Conservation (phyloP, 139 green algal species). For the Closterium sp. region DNA sequence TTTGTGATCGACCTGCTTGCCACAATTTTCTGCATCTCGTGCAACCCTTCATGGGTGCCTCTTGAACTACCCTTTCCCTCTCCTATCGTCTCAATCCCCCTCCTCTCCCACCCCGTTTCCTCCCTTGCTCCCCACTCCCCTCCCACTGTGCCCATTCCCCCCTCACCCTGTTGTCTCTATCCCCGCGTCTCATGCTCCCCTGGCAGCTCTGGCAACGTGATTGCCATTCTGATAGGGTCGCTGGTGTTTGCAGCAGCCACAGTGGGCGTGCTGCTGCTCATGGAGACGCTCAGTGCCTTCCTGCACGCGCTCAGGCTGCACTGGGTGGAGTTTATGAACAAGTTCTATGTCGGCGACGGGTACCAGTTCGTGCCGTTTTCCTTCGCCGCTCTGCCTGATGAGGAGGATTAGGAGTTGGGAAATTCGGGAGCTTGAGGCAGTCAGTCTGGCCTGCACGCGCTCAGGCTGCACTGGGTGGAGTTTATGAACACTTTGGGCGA, state of each 20-base stretch:
- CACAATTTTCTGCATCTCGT: neutral
- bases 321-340: slow-evolving; percentile 79
- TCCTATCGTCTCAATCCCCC: neutral
- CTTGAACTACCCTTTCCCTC: neutral
- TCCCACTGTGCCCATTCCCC: neutral
- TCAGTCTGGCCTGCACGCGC: slow-evolving; percentile 73
- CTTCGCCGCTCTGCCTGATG: slow-evolving; percentile 64
- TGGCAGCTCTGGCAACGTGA: slow-evolving; percentile 39
- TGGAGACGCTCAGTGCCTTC: slow-evolving; percentile 97
- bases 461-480: slow-evolving; percentile 71
- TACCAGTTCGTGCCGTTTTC: slow-evolving; percentile 86
- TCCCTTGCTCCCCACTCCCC: too few species aligned
- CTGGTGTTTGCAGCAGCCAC: slow-evolving; percentile 87
- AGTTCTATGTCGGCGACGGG: slow-evolving; percentile 81
- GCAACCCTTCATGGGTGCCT: neutral
- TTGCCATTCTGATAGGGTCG: slow-evolving; percentile 70
- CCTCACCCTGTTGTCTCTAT: neutral
- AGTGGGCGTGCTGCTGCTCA: slow-evolving; percentile 95
- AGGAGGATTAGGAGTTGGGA: slow-evolving; percentile 38
- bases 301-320: slow-evolving; percentile 96
- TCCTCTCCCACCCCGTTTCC: neutral
- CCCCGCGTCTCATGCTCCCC: too few species aligned
- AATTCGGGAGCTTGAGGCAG: too few species aligned
- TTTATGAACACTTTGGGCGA: slow-evolving; percentile 57
- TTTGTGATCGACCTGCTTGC: too few species aligned